Evolutionary conservation across 495 filamentous ascomycete species (phyloP).

Genomic region (Penicillium malachiteum): DNA sequence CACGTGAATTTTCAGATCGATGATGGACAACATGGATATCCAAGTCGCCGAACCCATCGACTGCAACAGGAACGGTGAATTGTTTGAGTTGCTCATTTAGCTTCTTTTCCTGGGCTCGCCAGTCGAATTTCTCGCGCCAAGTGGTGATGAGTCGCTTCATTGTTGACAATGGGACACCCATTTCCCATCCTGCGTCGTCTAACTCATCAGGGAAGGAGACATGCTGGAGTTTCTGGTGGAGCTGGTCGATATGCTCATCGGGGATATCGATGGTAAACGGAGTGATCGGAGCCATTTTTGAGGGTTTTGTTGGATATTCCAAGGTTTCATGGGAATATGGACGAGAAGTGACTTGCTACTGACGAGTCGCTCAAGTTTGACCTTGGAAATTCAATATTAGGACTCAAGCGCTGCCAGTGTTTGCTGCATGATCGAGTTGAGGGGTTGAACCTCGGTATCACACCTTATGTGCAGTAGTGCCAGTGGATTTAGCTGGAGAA

Average conservation of each 20-base stretch:
- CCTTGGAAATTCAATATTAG: neutral
- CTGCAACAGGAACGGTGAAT: constrained; percentile 31
- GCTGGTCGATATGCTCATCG: constrained; percentile 34
- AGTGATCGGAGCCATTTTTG: constrained; percentile 13
- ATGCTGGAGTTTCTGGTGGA: constrained; percentile 43
- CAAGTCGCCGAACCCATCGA: constrained; percentile 42
- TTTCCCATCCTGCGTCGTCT: constrained; percentile 43
- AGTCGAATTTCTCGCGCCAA: constrained; percentile 51
- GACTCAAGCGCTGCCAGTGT: too few species aligned
- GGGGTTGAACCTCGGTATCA: too few species aligned
- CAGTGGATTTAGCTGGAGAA: too few species aligned
- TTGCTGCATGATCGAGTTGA: too few species aligned
- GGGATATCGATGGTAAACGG: constrained; percentile 45
- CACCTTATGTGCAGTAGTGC: too few species aligned
- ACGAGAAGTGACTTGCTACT: too few species aligned
- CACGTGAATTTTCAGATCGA: constrained; percentile 43
- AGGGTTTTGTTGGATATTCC: neutral
- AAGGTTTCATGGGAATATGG: too few species aligned
- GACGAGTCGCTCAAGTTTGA: neutral
- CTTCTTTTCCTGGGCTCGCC: constrained; percentile 41
- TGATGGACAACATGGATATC: constrained; percentile 55
- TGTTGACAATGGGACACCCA: constrained; percentile 47
- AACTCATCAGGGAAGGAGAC: constrained; percentile 49
- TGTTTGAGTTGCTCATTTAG: constrained; percentile 44
- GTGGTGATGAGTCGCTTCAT: constrained; percentile 44